A percentile compares a stretch with the other conserved stretches of the same genome.
phyloP scores from a whole-genome alignment of 2,329 filamentous ascomycete genomes.

The Talaromyces sp. region DNA sequence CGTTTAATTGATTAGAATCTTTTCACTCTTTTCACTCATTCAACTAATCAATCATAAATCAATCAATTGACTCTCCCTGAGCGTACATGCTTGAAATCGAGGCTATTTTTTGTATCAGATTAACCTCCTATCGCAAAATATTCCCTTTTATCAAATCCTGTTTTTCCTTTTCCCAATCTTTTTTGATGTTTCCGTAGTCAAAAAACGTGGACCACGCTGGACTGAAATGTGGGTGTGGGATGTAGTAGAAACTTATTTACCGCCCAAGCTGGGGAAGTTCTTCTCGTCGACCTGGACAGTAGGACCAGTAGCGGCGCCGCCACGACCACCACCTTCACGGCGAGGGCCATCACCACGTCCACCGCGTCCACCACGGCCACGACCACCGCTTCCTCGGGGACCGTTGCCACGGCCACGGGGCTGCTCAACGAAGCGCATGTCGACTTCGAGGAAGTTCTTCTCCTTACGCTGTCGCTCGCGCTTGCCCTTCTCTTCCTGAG shows the following conservation, averaged over 20 bases:
- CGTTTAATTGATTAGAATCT: not conserved
- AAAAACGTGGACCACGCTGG: not conserved
- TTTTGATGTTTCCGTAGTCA: constrained; percentile 5
- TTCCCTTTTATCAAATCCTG: constrained; percentile 7
- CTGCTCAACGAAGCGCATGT: constrained; percentile 76
- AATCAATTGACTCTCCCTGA: constrained; percentile 8
- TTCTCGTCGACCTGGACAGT: constrained; percentile 45
- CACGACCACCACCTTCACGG: constrained; percentile 32
- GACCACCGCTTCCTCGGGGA: constrained; percentile 47
- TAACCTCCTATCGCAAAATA: constrained; percentile 10
- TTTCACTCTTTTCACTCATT: constrained; percentile 7
- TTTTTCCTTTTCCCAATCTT: constrained; percentile 3
- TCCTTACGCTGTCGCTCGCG: constrained; percentile 87
- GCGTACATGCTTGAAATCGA: constrained; percentile 16
- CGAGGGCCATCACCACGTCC: constrained; percentile 31
- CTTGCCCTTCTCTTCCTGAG: constrained; percentile 69
- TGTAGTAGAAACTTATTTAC: constrained; percentile 33
- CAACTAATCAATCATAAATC: constrained; percentile 12
- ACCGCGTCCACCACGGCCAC: constrained; percentile 45
- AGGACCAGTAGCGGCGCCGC: constrained; percentile 29
- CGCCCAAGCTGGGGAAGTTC: constrained; percentile 48
- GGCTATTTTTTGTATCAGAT: constrained; percentile 12
- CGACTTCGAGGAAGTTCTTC: constrained; percentile 86
- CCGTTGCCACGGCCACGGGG: constrained; percentile 55
- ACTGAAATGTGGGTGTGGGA: constrained; percentile 1